Percentiles rank a stretch among this genome's conserved stretches.
Evolutionary conservation across 176 grass and related monocot species (phyloP).

Genomic region (Microstegium vimineum): DNA sequence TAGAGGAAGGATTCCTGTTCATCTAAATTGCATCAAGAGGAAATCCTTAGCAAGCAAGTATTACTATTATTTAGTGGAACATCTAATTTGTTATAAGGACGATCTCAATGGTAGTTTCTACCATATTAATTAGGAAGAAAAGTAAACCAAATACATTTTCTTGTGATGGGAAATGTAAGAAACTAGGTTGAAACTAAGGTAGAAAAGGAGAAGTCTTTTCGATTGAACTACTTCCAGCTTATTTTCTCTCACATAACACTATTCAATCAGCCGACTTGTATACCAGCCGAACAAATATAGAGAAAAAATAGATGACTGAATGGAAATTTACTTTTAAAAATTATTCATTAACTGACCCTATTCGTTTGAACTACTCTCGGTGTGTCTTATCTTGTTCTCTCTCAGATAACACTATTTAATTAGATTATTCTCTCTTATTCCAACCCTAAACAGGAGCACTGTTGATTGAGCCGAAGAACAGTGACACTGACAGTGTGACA

Average conservation of each 20-base stretch:
- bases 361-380: no score
- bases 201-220: no score
- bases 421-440: no score
- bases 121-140: background rate
- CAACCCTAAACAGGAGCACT: background rate
- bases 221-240: no score
- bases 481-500: background rate
- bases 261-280: no score
- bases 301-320: background rate
- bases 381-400: no score
- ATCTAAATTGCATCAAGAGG: background rate
- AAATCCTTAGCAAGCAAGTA: slow-evolving; percentile 8
- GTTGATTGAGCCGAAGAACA: background rate
- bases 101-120: background rate
- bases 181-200: no score
- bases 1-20: background rate
- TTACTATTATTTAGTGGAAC: background rate
- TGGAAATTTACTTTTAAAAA: no score
- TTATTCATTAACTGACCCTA: no score
- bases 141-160: background rate
- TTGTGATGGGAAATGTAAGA: background rate
- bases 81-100: background rate
- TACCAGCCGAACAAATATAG: no score
- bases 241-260: no score
- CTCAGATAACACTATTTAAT: no score